Conservation (phyloP, 2,329 filamentous ascomycete species). For the Chaetoscypha palmicola region DNA sequence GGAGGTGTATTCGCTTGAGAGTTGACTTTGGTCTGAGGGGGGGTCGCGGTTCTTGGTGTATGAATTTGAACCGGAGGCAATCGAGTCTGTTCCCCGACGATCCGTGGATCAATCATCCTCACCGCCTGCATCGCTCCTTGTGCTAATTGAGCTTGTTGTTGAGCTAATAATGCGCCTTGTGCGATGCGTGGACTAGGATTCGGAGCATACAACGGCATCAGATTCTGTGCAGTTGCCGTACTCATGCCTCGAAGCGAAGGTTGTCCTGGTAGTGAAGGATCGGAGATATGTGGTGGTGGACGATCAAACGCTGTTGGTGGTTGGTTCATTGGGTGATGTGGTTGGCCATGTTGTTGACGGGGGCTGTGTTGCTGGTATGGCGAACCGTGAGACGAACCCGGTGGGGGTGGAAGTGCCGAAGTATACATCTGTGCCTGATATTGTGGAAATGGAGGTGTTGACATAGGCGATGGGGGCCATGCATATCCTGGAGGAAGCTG, state of each 20-base stretch:
- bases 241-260: slow-evolving; percentile 26
- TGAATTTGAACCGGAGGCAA: slow-evolving; percentile 19
- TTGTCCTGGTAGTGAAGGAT: slow-evolving; percentile 30
- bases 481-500: slow-evolving; percentile 38
- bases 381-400: slow-evolving; percentile 26
- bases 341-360: slow-evolving; percentile 18
- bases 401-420: slow-evolving; percentile 34
- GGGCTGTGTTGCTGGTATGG: slow-evolving; percentile 28
- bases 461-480: slow-evolving; percentile 50
- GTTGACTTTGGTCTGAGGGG: slow-evolving; percentile 17
- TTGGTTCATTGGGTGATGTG: slow-evolving; percentile 11
- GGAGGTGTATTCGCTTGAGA: slow-evolving; percentile 20
- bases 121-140: slow-evolving; percentile 24
- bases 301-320: slow-evolving; percentile 29
- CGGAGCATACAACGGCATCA: slow-evolving; percentile 28
- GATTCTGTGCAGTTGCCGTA: slow-evolving; percentile 21
- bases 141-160: slow-evolving; percentile 30
- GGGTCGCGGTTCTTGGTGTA: slow-evolving; percentile 16
- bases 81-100: slow-evolving; percentile 11
- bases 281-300: slow-evolving; percentile 30
- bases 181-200: slow-evolving; percentile 34
- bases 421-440: slow-evolving; percentile 33
- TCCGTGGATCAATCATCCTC: slow-evolving; percentile 25
- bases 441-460: slow-evolving; percentile 43
- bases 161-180: slow-evolving; percentile 33